phyloP scores from a whole-genome alignment of 2,329 filamentous ascomycete genomes.

The Diaporthe citriasiana region DNA sequence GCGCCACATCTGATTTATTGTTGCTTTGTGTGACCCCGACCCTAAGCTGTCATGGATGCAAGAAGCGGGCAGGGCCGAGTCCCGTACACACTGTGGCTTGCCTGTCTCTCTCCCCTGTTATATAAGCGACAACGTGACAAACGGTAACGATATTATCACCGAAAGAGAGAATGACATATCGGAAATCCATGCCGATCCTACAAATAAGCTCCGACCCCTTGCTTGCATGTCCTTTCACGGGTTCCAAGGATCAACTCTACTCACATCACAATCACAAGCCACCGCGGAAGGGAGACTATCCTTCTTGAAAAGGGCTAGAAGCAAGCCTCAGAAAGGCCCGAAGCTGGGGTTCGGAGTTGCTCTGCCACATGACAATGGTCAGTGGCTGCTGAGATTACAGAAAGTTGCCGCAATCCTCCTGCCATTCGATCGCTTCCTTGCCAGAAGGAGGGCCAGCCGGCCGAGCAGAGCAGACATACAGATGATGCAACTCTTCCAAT shows the following conservation, averaged over 20 bases:
- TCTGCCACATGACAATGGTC: constrained; percentile 17
- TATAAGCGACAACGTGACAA: neutral
- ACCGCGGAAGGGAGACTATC: neutral
- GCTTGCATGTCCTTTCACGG: neutral
- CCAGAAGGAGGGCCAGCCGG: neutral
- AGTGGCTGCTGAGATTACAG: neutral
- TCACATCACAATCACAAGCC: neutral
- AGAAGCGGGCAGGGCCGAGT: neutral
- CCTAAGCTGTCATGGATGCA: neutral
- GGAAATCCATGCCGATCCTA: neutral
- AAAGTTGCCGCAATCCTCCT: neutral
- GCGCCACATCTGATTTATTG: constrained; percentile 16
- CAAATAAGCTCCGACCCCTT: neutral
- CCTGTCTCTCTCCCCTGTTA: neutral
- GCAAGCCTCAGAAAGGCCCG: neutral
- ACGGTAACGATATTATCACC: neutral
- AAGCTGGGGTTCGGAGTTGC: neutral
- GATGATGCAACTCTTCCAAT: neutral
- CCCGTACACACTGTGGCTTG: neutral
- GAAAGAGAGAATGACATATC: neutral
- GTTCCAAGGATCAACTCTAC: neutral
- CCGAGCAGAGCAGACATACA: neutral
- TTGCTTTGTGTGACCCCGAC: neutral
- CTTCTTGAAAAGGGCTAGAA: neutral
- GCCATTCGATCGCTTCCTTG: neutral